These are phyloP conservation scores for Chenopodium formosanum DNA, from an alignment of 148 eudicot genomes.

Conservation along the genomic window DNA sequence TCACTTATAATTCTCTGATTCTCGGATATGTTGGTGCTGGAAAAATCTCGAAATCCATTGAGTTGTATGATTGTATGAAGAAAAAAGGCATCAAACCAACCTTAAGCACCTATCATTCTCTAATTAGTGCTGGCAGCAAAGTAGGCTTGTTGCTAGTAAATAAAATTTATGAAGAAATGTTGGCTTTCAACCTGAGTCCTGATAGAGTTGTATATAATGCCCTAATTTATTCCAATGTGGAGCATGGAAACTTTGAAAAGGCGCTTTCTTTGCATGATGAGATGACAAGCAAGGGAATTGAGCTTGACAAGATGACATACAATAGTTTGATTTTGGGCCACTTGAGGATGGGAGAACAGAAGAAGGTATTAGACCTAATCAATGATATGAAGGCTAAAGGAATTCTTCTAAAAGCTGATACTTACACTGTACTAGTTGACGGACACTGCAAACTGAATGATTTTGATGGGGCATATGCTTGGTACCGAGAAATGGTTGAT, in stretches of 20 bases:
- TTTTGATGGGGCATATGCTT: constrained; percentile 50
- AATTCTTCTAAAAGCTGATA: constrained; percentile 53
- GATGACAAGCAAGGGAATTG: constrained; percentile 52
- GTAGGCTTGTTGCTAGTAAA: constrained; percentile 38
- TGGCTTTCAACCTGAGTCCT: constrained; percentile 44
- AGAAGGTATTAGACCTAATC: constrained; percentile 48
- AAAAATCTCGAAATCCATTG: constrained; percentile 45
- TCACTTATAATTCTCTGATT: constrained; percentile 69
- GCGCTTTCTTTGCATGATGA: constrained; percentile 42
- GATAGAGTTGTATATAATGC: constrained; percentile 69
- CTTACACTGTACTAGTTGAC: constrained; percentile 55
- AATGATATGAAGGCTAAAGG: constrained; percentile 66
- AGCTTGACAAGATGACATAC: constrained; percentile 68
- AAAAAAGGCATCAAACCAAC: constrained; percentile 56
- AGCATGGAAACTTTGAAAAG: constrained; percentile 52
- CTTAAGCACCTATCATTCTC: constrained; percentile 58
- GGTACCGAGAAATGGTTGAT: constrained; percentile 68
- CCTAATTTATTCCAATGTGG: constrained; percentile 52
- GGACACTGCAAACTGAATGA: constrained; percentile 56
- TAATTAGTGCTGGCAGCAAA: constrained; percentile 42
- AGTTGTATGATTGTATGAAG: constrained; percentile 64
- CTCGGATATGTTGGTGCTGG: constrained; percentile 50
- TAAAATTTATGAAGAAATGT: constrained; percentile 58
- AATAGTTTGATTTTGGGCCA: constrained; percentile 60
- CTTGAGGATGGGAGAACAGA: constrained; percentile 44